phyloP scores from a whole-genome alignment of 2,329 filamentous ascomycete genomes.

The Aspergillus melleus region DNA sequence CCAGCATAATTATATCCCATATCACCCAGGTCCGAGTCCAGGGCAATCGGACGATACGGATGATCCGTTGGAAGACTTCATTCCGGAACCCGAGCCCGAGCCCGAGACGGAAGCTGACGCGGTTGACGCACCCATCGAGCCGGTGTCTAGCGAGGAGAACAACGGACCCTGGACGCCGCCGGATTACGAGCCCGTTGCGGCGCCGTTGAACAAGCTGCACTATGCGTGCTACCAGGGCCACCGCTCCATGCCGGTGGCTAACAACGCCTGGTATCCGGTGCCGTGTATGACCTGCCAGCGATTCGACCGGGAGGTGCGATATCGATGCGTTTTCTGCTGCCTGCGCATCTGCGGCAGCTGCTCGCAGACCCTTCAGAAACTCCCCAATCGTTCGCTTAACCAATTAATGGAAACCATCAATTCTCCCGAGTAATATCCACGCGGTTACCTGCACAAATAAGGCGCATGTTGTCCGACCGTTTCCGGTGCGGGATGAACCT shows the following conservation, averaged over 20 bases:
- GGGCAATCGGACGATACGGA: constrained; percentile 14
- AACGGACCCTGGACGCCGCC: constrained; percentile 27
- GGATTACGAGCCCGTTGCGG: constrained; percentile 34
- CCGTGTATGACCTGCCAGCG: constrained; percentile 47
- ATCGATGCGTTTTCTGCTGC: constrained; percentile 44
- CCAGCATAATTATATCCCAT: neutral
- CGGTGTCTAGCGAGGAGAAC: constrained; percentile 20
- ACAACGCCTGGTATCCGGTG: constrained; percentile 41
- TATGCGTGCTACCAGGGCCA: constrained; percentile 43
- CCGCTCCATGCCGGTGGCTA: constrained; percentile 33
- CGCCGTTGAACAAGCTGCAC: constrained; percentile 38
- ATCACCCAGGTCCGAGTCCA: neutral
- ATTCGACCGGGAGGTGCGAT: constrained; percentile 37
- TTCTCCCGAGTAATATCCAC: constrained; percentile 1
- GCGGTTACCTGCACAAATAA: neutral
- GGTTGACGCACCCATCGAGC: constrained; percentile 18
- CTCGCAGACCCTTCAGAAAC: constrained; percentile 34
- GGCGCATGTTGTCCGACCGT: neutral
- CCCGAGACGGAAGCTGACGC: constrained; percentile 17
- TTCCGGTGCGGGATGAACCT: neutral
- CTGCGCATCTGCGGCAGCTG: constrained; percentile 42
- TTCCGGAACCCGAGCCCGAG: constrained; percentile 31
- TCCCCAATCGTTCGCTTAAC: constrained; percentile 31
- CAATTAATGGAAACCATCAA: constrained; percentile 30
- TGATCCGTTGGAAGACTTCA: constrained; percentile 33